Evolutionary conservation across 176 grass and related monocot species (phyloP), one percentile per base, ranked within the genome.

Genomic region (Carex pumila): DNA sequence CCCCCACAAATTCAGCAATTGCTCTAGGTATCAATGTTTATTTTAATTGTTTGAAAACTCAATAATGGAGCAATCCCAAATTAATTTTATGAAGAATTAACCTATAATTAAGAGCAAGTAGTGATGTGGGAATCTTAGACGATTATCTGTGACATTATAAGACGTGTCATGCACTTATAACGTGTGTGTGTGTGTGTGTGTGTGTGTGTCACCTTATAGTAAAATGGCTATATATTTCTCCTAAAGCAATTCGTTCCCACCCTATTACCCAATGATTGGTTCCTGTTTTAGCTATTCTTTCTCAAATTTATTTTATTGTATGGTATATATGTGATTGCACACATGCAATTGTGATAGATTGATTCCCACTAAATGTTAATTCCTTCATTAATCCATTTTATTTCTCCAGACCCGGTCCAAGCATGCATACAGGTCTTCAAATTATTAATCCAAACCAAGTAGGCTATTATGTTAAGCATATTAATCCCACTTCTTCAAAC

Each of bases 71-170:
- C 21, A 6, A 12, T 39, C 9, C 41, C 12, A 73, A 39, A 81
- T 80, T 2, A 50, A 50, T 43, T 54, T 58, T 61, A 49, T 81
- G 59, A 62, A 37, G 37, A 30, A 65, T 49, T 34, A 78, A 78
- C 22, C 12, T 50, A 65, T 69, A 52, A 53, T 55, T 12, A 83
- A 83, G 47, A 67, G 21, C 13, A 34, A 67, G 62, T 61, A 81
- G 79, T 83, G 80, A 66, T 57, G 29, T 66, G 11, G 49, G 85
- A 80, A 86, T 86, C 60, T 80, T 80, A 80, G 53, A 81, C 3
- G 61, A 55, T 52, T 68, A 36, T 81, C 17, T 69, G 37, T 50
- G 53, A 77, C 43, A 69, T 71, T 30, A 73, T 54, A 62, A 64
- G 72, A 79, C 43, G 59, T 80, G 47, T 86, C 43, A 81, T 22